These are phyloP conservation scores for Gloeophyllum trabeum DNA, from an alignment of 768 basidiomycete species.

Conservation along the genomic window DNA sequence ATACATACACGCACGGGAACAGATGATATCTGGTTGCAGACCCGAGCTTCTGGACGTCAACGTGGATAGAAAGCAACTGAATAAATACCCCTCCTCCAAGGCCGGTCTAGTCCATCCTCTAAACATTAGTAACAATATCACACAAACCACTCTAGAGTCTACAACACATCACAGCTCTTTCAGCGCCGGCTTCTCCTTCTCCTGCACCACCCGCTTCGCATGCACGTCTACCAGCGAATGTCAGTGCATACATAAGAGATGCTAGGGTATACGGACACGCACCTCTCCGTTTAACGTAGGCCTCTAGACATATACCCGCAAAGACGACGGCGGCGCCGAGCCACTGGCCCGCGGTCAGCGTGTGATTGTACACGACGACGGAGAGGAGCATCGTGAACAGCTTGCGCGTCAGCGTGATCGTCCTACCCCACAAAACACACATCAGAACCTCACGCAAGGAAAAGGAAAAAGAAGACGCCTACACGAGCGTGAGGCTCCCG, in stretches of 20 bases:
- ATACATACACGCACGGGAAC: too few species aligned
- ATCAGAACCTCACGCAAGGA: constrained; percentile 2
- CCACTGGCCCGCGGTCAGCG: constrained; percentile 82
- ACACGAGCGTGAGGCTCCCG: constrained; percentile 84
- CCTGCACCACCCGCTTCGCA: constrained; percentile 66
- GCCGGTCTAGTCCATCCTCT: too few species aligned
- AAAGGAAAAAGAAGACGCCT: constrained; percentile 18
- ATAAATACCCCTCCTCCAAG: too few species aligned
- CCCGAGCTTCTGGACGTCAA: too few species aligned
- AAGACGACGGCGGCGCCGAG: constrained; percentile 86
- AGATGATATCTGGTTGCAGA: too few species aligned
- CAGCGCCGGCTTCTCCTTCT: constrained; percentile 76
- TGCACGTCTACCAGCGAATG: constrained; percentile 48
- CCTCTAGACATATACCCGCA: constrained; percentile 91
- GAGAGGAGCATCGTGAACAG: constrained; percentile 97
- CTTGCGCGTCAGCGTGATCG: constrained; percentile 92
- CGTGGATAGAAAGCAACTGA: too few species aligned
- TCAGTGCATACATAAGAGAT: background rate
- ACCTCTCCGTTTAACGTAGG: constrained; percentile 85
- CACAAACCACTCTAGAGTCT: too few species aligned
- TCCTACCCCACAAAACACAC: constrained; percentile 37
- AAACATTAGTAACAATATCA: too few species aligned
- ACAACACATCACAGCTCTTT: too few species aligned
- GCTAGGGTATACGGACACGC: constrained; percentile 8
- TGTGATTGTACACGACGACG: constrained; percentile 86